Evolutionary conservation across 768 basidiomycete genomes (phyloP).

Genomic region (Psilocybe cyanescens): DNA sequence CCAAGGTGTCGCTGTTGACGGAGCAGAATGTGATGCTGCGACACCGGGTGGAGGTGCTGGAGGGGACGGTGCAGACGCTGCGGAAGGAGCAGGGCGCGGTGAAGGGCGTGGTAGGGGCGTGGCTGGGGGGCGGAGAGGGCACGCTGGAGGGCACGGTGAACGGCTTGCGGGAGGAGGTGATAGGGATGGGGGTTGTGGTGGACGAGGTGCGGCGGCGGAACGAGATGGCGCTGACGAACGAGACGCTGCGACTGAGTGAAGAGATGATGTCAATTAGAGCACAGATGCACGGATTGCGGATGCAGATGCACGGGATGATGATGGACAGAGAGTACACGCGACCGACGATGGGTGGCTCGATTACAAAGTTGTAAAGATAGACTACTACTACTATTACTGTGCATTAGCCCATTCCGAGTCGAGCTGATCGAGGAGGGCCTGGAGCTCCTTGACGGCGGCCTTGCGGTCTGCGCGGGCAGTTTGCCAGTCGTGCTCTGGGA

Average conservation of each 20-base stretch:
- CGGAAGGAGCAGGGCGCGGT: slow-evolving; percentile 60
- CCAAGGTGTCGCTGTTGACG: slow-evolving; percentile 45
- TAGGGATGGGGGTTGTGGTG: slow-evolving; percentile 60
- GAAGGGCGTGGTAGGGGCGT: slow-evolving; percentile 46
- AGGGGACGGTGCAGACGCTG: slow-evolving; percentile 53
- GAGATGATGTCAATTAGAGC: slow-evolving; percentile 73
- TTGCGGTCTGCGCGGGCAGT: slow-evolving; percentile 82
- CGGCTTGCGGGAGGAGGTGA: slow-evolving; percentile 62
- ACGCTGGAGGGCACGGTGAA: slow-evolving; percentile 65
- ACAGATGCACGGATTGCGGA: slow-evolving; percentile 73
- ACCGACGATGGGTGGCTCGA: slow-evolving; percentile 21
- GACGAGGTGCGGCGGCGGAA: slow-evolving; percentile 55
- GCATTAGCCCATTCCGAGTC: slow-evolving; percentile 66
- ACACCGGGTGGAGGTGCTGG: slow-evolving; percentile 59
- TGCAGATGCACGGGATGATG: slow-evolving; percentile 83
- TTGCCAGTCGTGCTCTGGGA: slow-evolving; percentile 74
- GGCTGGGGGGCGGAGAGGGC: slow-evolving; percentile 47
- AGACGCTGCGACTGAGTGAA: slow-evolving; percentile 72
- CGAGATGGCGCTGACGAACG: slow-evolving; percentile 71
- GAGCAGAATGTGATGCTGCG: slow-evolving; percentile 71
- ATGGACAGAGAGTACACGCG: slow-evolving; percentile 62
- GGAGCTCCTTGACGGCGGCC: slow-evolving; percentile 84
- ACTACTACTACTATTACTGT: slow-evolving; percentile 10
- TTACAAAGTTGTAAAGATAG: slow-evolving; percentile 33
- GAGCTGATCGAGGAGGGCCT: slow-evolving; percentile 77